Evolutionary conservation across 129 eudicot species (phyloP).

Genomic region (Lactuca saligna): DNA sequence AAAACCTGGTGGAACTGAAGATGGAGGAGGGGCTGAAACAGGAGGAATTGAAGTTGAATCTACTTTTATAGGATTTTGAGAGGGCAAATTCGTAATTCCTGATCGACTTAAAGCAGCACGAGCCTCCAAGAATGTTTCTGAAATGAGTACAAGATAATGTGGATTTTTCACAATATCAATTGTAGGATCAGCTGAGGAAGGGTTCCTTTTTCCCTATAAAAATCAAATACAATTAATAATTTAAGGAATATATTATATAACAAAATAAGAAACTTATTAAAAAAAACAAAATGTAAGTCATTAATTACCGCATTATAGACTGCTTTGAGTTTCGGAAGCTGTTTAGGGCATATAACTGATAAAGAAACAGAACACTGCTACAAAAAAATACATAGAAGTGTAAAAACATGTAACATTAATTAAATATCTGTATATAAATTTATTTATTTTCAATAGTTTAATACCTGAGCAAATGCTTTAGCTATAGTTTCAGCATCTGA

Average conservation of each 20-base stretch:
- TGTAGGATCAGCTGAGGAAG: slow-evolving; percentile 66
- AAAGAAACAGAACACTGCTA: slow-evolving; percentile 79
- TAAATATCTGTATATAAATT: neutral
- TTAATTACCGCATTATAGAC: slow-evolving; percentile 75
- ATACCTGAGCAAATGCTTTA: slow-evolving; percentile 77
- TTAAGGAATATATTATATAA: no score
- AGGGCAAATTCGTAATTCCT: slow-evolving; percentile 53
- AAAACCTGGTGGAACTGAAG: slow-evolving; percentile 65
- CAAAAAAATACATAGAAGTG: slow-evolving; percentile 12
- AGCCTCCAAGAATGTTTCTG: slow-evolving; percentile 88
- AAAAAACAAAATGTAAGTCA: neutral
- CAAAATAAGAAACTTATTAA: neutral
- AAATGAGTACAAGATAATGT: slow-evolving; percentile 74
- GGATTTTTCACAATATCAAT: slow-evolving; percentile 79
- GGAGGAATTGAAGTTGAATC: slow-evolving; percentile 28
- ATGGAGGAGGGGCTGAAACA: no score
- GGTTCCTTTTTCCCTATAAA: slow-evolving; percentile 72
- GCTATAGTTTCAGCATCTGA: slow-evolving; percentile 86
- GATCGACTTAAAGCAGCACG: slow-evolving; percentile 81
- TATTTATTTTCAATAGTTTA: neutral
- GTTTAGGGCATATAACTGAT: slow-evolving; percentile 90
- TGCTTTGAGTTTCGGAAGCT: slow-evolving; percentile 82
- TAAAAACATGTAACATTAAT: neutral
- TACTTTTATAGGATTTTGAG: slow-evolving; percentile 71
- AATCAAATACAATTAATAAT: neutral